Conservation (phyloP, 495 filamentous ascomycete species). For the Opeltia flavorubescens region DNA sequence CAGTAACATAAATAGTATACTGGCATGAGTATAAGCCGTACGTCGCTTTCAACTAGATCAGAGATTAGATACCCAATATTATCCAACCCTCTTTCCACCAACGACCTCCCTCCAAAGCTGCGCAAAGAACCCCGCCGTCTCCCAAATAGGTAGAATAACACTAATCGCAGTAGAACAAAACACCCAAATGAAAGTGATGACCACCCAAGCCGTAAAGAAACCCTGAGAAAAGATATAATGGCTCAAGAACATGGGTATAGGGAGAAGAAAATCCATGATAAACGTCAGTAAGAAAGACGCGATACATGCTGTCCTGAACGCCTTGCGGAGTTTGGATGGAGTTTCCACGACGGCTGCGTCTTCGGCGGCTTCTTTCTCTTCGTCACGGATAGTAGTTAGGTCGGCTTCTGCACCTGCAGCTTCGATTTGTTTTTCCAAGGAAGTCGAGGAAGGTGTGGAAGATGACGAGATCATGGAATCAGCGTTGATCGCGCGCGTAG, state of each 20-base stretch:
- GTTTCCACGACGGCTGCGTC: slow-evolving; percentile 31
- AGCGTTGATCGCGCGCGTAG: slow-evolving; percentile 19
- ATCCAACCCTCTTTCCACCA: too few relatives aligned
- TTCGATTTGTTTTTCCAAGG: slow-evolving; percentile 5
- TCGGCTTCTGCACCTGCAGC: neutral
- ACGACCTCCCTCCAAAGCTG: too few relatives aligned
- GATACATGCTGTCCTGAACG: slow-evolving; percentile 49
- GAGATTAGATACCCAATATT: too few relatives aligned
- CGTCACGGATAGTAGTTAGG: slow-evolving; percentile 7
- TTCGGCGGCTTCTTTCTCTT: slow-evolving; percentile 13
- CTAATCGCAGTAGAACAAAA: too few relatives aligned
- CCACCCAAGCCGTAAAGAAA: too few relatives aligned
- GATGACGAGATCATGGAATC: neutral
- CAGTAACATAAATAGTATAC: too few relatives aligned
- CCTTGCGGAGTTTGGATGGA: slow-evolving; percentile 40
- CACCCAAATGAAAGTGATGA: too few relatives aligned
- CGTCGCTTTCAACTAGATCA: too few relatives aligned
- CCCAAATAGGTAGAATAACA: too few relatives aligned
- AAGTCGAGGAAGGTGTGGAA: slow-evolving; percentile 3
- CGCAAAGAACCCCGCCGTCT: too few relatives aligned
- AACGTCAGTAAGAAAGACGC: slow-evolving; percentile 51
- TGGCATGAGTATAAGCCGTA: too few relatives aligned
- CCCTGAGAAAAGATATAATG: too few relatives aligned
- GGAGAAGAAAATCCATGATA: slow-evolving; percentile 54
- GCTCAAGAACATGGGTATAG: slow-evolving; percentile 68